Evolutionary conservation across 139 green algal species (phyloP), one percentile per base, ranked within the genome.

Genomic region (Chlorella sp.): DNA sequence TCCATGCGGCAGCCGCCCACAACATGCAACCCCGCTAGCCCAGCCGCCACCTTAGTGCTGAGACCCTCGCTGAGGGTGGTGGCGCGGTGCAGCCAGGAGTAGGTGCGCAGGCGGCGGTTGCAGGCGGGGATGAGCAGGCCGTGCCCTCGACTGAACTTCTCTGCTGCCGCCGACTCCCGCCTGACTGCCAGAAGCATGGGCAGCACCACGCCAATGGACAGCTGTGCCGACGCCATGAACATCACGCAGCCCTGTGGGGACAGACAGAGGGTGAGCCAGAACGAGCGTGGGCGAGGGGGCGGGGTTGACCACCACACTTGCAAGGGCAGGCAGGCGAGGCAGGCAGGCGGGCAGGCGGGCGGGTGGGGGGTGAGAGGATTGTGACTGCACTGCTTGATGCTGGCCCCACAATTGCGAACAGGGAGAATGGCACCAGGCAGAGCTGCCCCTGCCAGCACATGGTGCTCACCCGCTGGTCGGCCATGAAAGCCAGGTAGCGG

Each of bases 161-260:
- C 32, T 30, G 81, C 81, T 11, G 81, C 81, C 4, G 42, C 34
- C 53, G 81, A 40, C 30, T 86, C 81, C 32, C 81, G 53, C 3
- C 81, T 53, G 21, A 86, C 83, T 12, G 83, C 34, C 61, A 87
- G 60, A 32, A 87, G 37, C 83, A 87, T 64, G 22, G 68, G 83
- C 36, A 79, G 83, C 36, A 78, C 28, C 37, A 66, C 68, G 0
- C 81, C 81, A 2, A 86, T 15, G 28, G 16, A 73, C 30, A 71
- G 28, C 57, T 86, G 81, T 3, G 48, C 32, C 26, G 48, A 34
- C 3, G 81, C 32, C 9, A 73, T 75, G 81, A 40, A 75, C 9
- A 36, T 30, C 30, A 86, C 81, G 81, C 81, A 86, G 81, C 11
- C 48, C 81, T 86, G 81, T n/a, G 53, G n/a, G 34, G 34, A 1